Evolutionary conservation across 495 filamentous ascomycete genomes (phyloP).

Genomic region (Hyphodiscus hymeniophilus): DNA sequence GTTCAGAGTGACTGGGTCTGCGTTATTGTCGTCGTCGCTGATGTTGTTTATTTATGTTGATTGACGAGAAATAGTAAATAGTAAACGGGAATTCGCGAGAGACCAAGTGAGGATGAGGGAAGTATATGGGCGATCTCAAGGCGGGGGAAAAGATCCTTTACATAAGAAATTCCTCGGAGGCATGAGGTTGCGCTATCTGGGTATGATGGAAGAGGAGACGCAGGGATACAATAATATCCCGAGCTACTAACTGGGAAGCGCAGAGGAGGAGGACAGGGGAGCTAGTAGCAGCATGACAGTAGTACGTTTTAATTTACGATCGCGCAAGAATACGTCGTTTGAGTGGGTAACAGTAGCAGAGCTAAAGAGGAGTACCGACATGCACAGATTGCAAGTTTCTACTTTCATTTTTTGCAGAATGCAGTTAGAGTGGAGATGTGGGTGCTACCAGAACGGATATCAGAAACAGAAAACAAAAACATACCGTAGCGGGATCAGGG

Average conservation of each 20-base stretch:
- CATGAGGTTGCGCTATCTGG: constrained; percentile 13
- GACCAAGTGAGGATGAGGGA: constrained; percentile 17
- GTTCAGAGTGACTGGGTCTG: constrained; percentile 12
- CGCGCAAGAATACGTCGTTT: not conserved
- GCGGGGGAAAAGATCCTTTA: constrained; percentile 17
- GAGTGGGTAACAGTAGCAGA: not conserved
- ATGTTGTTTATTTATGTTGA: not conserved
- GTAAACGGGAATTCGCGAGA: not conserved
- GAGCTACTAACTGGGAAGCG: constrained; percentile 11
- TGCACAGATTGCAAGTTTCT: too few relatives aligned
- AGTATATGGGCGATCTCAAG: constrained; percentile 20
- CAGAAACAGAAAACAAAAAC: too few relatives aligned
- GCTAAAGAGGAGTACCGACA: too few relatives aligned
- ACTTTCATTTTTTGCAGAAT: too few relatives aligned
- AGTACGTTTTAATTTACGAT: constrained; percentile 7
- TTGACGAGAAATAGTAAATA: constrained; percentile 7
- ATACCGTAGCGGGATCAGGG: too few relatives aligned
- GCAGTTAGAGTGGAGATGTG: too few relatives aligned
- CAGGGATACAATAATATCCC: constrained; percentile 16
- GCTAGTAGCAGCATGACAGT: constrained; percentile 4
- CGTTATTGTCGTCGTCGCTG: constrained; percentile 2
- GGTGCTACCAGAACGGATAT: too few relatives aligned
- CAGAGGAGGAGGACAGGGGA: too few relatives aligned
- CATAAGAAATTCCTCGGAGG: constrained; percentile 18
- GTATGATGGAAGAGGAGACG: constrained; percentile 9